Base-by-base conservation (phyloP, 2,329 filamentous ascomycete species). In the Pyrenophora teres region DNA sequence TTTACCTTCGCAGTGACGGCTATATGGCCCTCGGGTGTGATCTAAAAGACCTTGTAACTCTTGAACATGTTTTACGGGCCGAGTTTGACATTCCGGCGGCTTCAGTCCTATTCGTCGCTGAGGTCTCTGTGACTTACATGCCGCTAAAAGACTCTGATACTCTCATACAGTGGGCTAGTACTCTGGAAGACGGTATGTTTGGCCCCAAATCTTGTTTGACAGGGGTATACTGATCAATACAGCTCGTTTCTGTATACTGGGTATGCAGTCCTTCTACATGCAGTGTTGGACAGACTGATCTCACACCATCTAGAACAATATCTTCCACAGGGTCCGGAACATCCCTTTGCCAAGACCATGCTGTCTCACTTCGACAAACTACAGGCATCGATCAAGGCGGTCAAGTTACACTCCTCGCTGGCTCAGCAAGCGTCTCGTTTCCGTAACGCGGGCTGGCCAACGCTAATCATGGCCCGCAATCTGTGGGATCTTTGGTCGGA, bases 81-180 rank as follows among this genome's bases (percentile, higher is more conserved):
- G 79, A 87, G 38, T 69, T 90, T 2, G 77, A 87, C 33, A 69
- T 87, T 13, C 69, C 80, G 1, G 76, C 83, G 6, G 85, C 83
- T 52, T 79, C 81, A 2, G 81, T 96, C 2, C 77, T 97, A 19
- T 96, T 94, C 64, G 82, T 92, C 21, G 92, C 92, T 0, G 93
- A 97, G 74, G 92, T 96, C 12, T 95, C 92, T 3, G 84, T 96
- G 35, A 94, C 91, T 0, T 96, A 96, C 65, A 95, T 96, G 90
- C 85, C 91, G 49, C 83, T 85, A 2, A 72, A 82, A 18, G 85
- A 85, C 35, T 86, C 91, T 5, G 87, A 96, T 76, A 79, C 81
- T 13, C 78, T 97, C 7, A 86, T 97, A 25, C 70, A 80, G 43
- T 97, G 91, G 91, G 87, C 89, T n/a, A 84, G 85, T 47, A 83